Base-by-base conservation (phyloP, 805 yeast genomes). In the Kuraishia hungarica region DNA sequence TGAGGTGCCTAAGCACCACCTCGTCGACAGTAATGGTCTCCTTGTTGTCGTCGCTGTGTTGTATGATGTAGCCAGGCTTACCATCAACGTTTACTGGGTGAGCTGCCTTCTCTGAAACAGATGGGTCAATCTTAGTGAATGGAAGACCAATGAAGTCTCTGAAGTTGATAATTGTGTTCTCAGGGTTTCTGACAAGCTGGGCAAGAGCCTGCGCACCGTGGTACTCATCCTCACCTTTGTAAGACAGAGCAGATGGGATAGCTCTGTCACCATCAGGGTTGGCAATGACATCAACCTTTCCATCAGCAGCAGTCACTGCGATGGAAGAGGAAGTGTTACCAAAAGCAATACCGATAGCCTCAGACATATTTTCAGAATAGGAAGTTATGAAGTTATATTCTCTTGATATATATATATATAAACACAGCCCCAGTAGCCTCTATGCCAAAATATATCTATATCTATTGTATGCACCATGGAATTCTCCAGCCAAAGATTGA, bases 181-280 rank as follows among this genome's bases (percentile, higher is more conserved):
- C 75, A 58, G 97, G 84, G 79, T 91, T 89, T 82, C 99, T 88
- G 60, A 94, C 78, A 65, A 93, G 75, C 76, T 94, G 97, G 56
- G 91, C 92, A 64, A 85, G 75, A 57, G 98, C 99, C 77, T 94
- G 98, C 57, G 90, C 87, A 58, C 99, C 99, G 69, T 94, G 97
- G 75, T 89, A 94, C 76, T 94, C 98, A 70, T 94, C 98, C 55
- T 80, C 86, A 58, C 96, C 97, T 57, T 91, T 91, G 70, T 92
- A 94, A 20, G 97, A 84, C 58, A 94, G 79, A 57, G 88, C 87
- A 28, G 98, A 87, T 59, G 98, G 96, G 69, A 94, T 94, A 58
- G 93, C 81, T 77, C 98, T 89, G 75, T 94, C 98, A 72, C 99
- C 99, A 68, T 94, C 99, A 62, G 96, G 97, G 83, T 94, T 93